Conservation (phyloP, 306 rosid genomes). For the Dalbergia cultrata region DNA sequence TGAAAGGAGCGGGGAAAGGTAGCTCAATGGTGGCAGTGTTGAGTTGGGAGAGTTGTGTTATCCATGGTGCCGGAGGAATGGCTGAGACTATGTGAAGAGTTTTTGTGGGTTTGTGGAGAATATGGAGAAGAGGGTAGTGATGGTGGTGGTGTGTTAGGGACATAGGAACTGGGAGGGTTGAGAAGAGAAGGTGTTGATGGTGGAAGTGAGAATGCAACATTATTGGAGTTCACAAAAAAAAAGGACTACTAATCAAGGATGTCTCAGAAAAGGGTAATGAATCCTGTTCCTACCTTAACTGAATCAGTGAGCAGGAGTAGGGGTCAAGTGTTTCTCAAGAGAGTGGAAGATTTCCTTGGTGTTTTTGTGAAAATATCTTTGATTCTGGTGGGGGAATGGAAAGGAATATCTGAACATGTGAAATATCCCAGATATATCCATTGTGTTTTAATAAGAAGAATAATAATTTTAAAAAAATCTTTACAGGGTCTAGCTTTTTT, state of each 20-base stretch:
- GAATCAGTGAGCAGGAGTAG: neutral
- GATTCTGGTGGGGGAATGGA: slow-evolving; percentile 36
- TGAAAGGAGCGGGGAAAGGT: slow-evolving; percentile 47
- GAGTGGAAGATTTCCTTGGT: neutral
- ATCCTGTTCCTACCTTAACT: neutral
- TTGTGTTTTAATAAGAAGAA: neutral
- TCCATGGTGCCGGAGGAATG: slow-evolving; percentile 38
- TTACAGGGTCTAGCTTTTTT: neutral
- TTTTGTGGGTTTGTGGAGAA: slow-evolving; percentile 43
- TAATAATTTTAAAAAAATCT: neutral
- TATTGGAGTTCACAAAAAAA: slow-evolving; percentile 41
- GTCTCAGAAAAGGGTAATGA: neutral
- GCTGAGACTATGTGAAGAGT: slow-evolving; percentile 46
- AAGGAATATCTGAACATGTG: neutral
- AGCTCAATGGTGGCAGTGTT: slow-evolving; percentile 52
- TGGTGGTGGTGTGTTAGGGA: slow-evolving; percentile 20
- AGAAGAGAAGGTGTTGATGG: slow-evolving; percentile 54
- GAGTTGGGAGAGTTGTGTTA: slow-evolving; percentile 50
- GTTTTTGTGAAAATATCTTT: slow-evolving; percentile 22
- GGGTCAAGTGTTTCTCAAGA: neutral
- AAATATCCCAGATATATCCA: slow-evolving; percentile 14
- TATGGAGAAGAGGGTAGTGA: neutral
- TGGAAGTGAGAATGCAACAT: slow-evolving; percentile 68
- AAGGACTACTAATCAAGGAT: no score
- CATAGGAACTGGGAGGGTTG: slow-evolving; percentile 47